These are phyloP conservation scores for Nakaseomyces glabratus DNA, from an alignment of 1,139 yeast genomes.

Conservation along the genomic window DNA sequence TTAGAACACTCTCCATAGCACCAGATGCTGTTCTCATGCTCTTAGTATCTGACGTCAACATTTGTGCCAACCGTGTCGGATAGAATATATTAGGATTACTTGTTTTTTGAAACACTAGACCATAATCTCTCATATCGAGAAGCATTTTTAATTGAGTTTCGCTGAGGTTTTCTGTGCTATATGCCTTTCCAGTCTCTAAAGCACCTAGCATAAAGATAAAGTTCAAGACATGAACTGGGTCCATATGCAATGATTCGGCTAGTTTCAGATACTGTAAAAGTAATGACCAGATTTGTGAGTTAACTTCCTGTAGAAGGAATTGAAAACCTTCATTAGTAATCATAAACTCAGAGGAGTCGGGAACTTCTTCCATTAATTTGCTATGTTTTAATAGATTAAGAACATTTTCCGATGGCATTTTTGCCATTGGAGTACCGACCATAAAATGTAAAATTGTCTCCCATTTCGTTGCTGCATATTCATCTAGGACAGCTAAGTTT, in stretches of 20 bases:
- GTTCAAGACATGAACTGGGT: slow-evolving; percentile 90
- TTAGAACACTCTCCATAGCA: slow-evolving; percentile 54
- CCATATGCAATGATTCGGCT: slow-evolving; percentile 81
- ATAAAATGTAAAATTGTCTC: slow-evolving; percentile 91
- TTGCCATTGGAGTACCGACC: slow-evolving; percentile 80
- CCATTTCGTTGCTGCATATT: slow-evolving; percentile 82
- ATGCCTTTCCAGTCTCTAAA: slow-evolving; percentile 80
- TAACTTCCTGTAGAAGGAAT: slow-evolving; percentile 81
- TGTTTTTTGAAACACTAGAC: slow-evolving; percentile 72
- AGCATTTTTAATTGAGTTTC: slow-evolving; percentile 81
- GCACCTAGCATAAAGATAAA: slow-evolving; percentile 91
- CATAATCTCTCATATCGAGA: slow-evolving; percentile 84
- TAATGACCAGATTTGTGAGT: slow-evolving; percentile 92
- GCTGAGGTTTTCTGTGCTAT: slow-evolving; percentile 60
- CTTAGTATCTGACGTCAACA: slow-evolving; percentile 76
- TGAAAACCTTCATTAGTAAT: slow-evolving; percentile 93
- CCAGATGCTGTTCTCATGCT: slow-evolving; percentile 61
- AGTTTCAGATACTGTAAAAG: slow-evolving; percentile 77
- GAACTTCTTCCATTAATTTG: slow-evolving; percentile 70
- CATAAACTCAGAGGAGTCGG: slow-evolving; percentile 41
- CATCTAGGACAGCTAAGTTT: slow-evolving; percentile 57
- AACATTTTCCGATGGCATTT: slow-evolving; percentile 62
- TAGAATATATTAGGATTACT: slow-evolving; percentile 59
- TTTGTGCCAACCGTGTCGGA: slow-evolving; percentile 87
- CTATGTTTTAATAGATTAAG: slow-evolving; percentile 60